These are phyloP conservation scores for Phytomonas sp. DNA, from an alignment of 208 protist species.

Conservation along the genomic window DNA sequence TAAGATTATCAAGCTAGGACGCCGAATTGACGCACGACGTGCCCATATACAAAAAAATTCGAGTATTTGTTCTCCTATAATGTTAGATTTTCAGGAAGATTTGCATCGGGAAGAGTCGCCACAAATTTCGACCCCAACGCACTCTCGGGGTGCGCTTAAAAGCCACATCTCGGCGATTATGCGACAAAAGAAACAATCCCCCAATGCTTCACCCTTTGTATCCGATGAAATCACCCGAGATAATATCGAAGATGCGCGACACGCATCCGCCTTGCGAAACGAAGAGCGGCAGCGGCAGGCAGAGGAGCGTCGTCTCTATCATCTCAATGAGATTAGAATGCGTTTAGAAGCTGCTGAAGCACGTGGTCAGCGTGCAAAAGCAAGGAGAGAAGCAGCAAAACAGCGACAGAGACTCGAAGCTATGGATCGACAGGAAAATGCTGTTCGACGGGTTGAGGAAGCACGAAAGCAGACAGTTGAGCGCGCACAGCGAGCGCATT, in stretches of 20 bases:
- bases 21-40: slow-evolving; percentile 35
- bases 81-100: background rate
- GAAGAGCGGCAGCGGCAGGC: slow-evolving; percentile 80
- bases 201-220: slow-evolving; percentile 23
- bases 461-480: slow-evolving; percentile 56
- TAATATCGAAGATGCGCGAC: slow-evolving; percentile 57
- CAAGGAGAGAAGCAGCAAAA: slow-evolving; percentile 59
- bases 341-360: slow-evolving; percentile 51
- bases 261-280: slow-evolving; percentile 60
- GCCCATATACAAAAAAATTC: slow-evolving; percentile 28
- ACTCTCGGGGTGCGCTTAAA: background rate
- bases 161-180: slow-evolving; percentile 26
- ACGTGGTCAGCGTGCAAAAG: slow-evolving; percentile 38
- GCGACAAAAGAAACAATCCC: slow-evolving; percentile 36
- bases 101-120: slow-evolving; percentile 8
- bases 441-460: slow-evolving; percentile 57
- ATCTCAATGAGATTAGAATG: slow-evolving; percentile 58
- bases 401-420: slow-evolving; percentile 40
- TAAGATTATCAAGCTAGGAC: slow-evolving; percentile 54
- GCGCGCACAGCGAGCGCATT: slow-evolving; percentile 43
- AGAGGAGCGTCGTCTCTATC: slow-evolving; percentile 64
- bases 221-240: slow-evolving; percentile 25
- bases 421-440: slow-evolving; percentile 54
- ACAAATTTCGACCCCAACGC: slow-evolving; percentile 3
- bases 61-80: slow-evolving; percentile 4